Evolutionary conservation across 768 basidiomycete genomes (phyloP), one percentile per base, ranked within the genome.

Genomic region (Tricholoma furcatifolium): DNA sequence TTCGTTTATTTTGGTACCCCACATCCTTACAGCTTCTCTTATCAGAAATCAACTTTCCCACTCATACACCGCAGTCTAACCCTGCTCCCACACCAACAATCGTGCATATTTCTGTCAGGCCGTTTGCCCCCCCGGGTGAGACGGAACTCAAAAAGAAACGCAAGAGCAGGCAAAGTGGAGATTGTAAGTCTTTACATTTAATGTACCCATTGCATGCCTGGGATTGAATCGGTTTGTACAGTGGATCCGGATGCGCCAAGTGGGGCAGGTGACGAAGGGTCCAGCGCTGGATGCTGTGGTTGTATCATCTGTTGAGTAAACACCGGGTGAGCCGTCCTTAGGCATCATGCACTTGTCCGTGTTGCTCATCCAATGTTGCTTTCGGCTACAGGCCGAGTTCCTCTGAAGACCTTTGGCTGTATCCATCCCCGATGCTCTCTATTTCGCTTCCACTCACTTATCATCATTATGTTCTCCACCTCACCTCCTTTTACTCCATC

Each of bases 51-150:
- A 75, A 71, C 54, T 67, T 76, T 41, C 71, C 74, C 43, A 70
- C 67, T 53, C 66, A 66, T 67, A 74, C 67, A 45, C 69, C 66
- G 8, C 59, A 63, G 46, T 63, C 64, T 39, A 58, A 0, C 42
- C 62, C 55, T 41, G 63, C 55, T n/a, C 75, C 58, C 35, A 72
- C 24, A 46, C 74, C 83, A 1, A 90, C 87, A 0, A 88, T 91
- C 34, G 83, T 91, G 30, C 88, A 91, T 62, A 74, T 91, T 34
- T 87, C 87, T 27, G 79, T 91, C 48, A 78, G 89, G 11, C 78
- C 86, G 0, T 78, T 75, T 51, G 76, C 77, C 1, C 76, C 77
- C 3, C 71, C 78, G 2, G 66, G 74, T 12, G 78, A 84, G 21
- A 79, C 75, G 12, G 64, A 73, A 3, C 63, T 77, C 35, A 82